Percentiles rank a stretch among this genome's conserved stretches.
These are phyloP conservation scores for Candida rishiriensis DNA, from an alignment of 805 yeast genomes.

Conservation along the genomic window DNA sequence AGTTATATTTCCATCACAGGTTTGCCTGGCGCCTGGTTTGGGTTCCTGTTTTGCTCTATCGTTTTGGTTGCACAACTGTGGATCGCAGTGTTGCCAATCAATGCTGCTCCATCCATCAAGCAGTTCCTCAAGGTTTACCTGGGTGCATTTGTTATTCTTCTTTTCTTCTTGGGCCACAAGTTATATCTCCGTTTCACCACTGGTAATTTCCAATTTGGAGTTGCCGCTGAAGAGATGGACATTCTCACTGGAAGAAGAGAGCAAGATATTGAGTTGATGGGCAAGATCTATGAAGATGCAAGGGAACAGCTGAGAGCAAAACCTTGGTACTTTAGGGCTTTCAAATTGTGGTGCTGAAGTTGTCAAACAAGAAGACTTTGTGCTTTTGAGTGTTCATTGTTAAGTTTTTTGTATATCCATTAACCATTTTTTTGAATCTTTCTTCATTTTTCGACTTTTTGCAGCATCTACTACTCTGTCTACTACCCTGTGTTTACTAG, in stretches of 20 bases:
- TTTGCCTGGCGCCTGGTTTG: slow-evolving; percentile 36
- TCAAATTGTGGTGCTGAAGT: slow-evolving; percentile 42
- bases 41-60: slow-evolving; percentile 31
- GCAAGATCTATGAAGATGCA: slow-evolving; percentile 41
- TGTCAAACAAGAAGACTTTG: no score
- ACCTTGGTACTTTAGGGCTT: slow-evolving; percentile 30
- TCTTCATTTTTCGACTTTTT: no score
- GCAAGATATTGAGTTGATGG: slow-evolving; percentile 13
- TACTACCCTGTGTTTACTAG: no score
- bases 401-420: no score
- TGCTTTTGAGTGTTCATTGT: no score
- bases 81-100: slow-evolving; percentile 43
- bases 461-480: no score
- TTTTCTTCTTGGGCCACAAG: slow-evolving; percentile 41
- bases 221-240: slow-evolving; percentile 18
- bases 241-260: slow-evolving; percentile 18
- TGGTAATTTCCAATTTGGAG: slow-evolving; percentile 10
- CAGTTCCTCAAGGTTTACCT: slow-evolving; percentile 42
- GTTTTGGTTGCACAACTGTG: slow-evolving; percentile 44
- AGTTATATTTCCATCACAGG: slow-evolving; percentile 41
- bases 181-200: slow-evolving; percentile 13
- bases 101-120: slow-evolving; percentile 26
- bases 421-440: no score
- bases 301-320: slow-evolving; percentile 33
- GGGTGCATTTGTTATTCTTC: slow-evolving; percentile 42